These are phyloP conservation scores for Herpetomonas muscarum DNA, from an alignment of 208 protist genomes.

Conservation along the genomic window DNA sequence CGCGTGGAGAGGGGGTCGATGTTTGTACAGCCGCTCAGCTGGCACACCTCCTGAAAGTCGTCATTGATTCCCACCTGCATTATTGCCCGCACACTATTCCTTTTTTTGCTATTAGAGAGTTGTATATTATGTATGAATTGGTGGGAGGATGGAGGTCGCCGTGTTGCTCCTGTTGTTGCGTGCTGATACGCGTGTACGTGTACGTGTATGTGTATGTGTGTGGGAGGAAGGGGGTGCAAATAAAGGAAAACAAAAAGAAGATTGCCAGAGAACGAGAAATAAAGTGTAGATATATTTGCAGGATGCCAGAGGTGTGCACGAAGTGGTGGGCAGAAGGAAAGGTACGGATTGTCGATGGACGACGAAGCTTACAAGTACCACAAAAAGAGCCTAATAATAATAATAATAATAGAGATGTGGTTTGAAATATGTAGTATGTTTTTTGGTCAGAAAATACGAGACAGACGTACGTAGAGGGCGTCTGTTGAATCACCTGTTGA, in stretches of 20 bases:
- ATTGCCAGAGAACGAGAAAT: not conserved
- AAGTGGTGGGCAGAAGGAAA: conserved; percentile 2
- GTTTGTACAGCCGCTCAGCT: conserved; percentile 57
- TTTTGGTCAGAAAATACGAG: not conserved
- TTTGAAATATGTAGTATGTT: not conserved
- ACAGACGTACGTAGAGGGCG: no score
- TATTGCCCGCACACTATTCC: not conserved
- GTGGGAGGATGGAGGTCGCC: no score
- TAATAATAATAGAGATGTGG: not conserved
- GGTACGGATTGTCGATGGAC: not conserved
- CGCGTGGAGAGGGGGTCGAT: conserved; percentile 64
- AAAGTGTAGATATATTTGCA: not conserved
- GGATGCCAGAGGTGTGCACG: not conserved
- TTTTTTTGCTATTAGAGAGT: no score
- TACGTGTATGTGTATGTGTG: not conserved
- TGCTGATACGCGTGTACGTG: no score
- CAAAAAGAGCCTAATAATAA: not conserved
- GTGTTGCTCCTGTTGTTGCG: no score
- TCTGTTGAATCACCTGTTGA: no score
- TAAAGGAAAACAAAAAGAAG: conserved; percentile 3
- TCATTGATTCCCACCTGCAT: conserved; percentile 88
- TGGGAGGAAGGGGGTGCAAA: not conserved
- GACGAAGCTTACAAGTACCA: not conserved
- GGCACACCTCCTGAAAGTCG: conserved; percentile 62
- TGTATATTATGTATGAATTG: no score